These are phyloP conservation scores for Cladophialophora psammophila DNA, from an alignment of 2,329 filamentous ascomycete species.

Conservation along the genomic window DNA sequence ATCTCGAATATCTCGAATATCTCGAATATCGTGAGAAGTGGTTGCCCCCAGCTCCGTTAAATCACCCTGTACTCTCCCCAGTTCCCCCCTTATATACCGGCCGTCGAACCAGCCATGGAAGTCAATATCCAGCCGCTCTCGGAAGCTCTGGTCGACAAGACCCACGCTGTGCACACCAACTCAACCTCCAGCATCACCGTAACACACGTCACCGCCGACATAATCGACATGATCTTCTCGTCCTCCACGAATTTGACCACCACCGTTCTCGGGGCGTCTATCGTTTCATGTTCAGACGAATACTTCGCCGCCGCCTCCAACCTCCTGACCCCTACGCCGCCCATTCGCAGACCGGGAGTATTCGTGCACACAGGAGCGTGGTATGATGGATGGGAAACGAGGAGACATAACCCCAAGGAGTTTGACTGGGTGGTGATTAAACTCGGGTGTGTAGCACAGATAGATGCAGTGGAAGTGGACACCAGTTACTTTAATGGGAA, in stretches of 20 bases:
- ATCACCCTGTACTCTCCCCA: neutral
- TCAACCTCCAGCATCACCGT: slow-evolving; percentile 31
- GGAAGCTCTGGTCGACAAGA: slow-evolving; percentile 24
- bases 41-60: neutral
- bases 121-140: slow-evolving; percentile 32
- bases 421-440: slow-evolving; percentile 68
- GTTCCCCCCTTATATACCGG: neutral
- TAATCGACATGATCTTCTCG: slow-evolving; percentile 64
- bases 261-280: slow-evolving; percentile 58
- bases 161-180: slow-evolving; percentile 10
- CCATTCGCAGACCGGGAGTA: slow-evolving; percentile 64
- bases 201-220: slow-evolving; percentile 51
- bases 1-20: neutral
- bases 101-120: slow-evolving; percentile 25
- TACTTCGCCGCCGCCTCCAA: slow-evolving; percentile 68
- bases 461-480: slow-evolving; percentile 55
- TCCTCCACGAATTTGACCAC: slow-evolving; percentile 60
- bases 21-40: neutral
- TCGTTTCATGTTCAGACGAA: slow-evolving; percentile 66
- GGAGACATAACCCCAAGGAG: slow-evolving; percentile 64
- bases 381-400: slow-evolving; percentile 72
- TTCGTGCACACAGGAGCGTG: slow-evolving; percentile 68
- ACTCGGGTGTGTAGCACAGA: slow-evolving; percentile 48
- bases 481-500: slow-evolving; percentile 56
- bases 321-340: slow-evolving; percentile 64